These are phyloP conservation scores for Fusarium brachygibbosum DNA, from an alignment of 2,329 filamentous ascomycete species.

Conservation along the genomic window DNA sequence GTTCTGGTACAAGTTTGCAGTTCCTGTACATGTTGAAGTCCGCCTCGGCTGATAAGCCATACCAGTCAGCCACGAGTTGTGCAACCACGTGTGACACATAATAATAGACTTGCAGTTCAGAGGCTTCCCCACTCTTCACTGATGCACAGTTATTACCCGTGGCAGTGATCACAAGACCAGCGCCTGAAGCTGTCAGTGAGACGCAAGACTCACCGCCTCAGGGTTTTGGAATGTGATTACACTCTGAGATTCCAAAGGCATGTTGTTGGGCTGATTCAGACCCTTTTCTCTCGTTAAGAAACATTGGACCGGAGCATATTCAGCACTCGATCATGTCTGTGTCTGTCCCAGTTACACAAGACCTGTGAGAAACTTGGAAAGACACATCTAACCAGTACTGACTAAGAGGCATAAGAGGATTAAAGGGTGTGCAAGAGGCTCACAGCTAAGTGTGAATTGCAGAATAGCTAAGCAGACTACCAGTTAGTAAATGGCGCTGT, in stretches of 20 bases:
- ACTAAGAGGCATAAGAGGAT: no score
- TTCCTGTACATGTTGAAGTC: background rate
- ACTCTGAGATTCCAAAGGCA: background rate
- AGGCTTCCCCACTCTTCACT: background rate
- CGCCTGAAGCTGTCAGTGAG: no score
- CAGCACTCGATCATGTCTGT: background rate
- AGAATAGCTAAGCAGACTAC: no score
- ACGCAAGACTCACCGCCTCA: background rate
- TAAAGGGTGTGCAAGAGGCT: no score
- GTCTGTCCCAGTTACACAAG: background rate
- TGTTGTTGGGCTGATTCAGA: background rate
- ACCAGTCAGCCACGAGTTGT: background rate
- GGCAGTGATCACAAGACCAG: background rate
- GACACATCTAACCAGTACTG: no score
- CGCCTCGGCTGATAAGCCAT: background rate
- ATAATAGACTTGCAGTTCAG: background rate
- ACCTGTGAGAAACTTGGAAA: background rate
- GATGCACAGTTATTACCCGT: rapidly evolving
- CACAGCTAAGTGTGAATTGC: no score
- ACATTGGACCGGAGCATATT: background rate
- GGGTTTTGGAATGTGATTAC: background rate
- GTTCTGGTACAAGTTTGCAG: background rate
- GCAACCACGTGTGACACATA: background rate
- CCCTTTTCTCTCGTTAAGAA: background rate
- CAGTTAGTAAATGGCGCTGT: no score